Base-by-base conservation (phyloP, 495 filamentous ascomycete genomes). In the Margaritispora aquatica region DNA sequence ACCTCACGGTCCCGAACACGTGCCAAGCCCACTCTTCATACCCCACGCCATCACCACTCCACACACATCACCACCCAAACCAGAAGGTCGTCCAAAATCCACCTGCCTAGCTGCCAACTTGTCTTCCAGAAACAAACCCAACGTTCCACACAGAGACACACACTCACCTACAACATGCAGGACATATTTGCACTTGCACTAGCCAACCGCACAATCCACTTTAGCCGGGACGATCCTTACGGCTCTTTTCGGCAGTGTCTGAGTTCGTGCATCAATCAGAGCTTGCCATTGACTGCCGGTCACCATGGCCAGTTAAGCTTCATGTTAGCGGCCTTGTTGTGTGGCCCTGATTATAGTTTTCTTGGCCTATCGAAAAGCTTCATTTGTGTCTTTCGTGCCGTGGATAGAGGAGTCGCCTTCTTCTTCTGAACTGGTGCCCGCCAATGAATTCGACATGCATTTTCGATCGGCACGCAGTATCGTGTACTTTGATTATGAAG, bases 301-400 rank as follows among this genome's bases (percentile, higher is more conserved):
- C 44, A 19, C 21, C 26, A 51, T 24, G 2, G 5, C 21, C 21
- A 4, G 24, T 50, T 50, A 50, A 50, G 47, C 47, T 24, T 50
- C 8, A 5, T 10, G 5, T 50, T 24, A 24, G 44, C 44, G 17
- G 15, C 47, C n/a, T n/a, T n/a, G n/a, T n/a, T n/a, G n/a, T n/a
- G n/a, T n/a, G 24, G 11, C 4, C 20, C 23, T 52, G 54, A 41
- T 53, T 54, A 53, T 56, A 26, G 36, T 38, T 7, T 26, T 15
- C 22, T 22, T 8, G 54, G 51, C 62, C 62, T 64, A 64, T 64
- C 29, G 26, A 50, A 54, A 55, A 22, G 50, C 47, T 26, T 24
- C 19, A 58, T 24, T 46, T 48, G 13, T 48, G 22, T 26, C 24
- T 48, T 23, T 20, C 22, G 17, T 36, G 36, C 46, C 15, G 46